A percentile compares a stretch with the other conserved stretches of the same genome.
phyloP scores from a whole-genome alignment of 2,329 filamentous ascomycete genomes.

The Sporothrix humicola region DNA sequence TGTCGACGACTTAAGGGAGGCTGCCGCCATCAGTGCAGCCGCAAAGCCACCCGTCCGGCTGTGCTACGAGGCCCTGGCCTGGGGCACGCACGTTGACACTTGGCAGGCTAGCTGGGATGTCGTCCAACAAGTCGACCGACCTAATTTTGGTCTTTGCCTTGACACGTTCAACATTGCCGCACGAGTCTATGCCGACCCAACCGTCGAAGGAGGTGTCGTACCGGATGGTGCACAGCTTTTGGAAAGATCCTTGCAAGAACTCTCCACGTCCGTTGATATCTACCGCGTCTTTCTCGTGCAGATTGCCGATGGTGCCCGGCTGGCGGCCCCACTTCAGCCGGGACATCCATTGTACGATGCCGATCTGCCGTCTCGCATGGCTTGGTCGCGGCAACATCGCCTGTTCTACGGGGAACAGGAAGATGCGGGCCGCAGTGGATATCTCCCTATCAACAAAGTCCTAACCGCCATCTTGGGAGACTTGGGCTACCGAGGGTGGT shows the following conservation, averaged over 20 bases:
- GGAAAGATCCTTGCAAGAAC: constrained; percentile 51
- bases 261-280: constrained; percentile 54
- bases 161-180: constrained; percentile 69
- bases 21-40: constrained; percentile 65
- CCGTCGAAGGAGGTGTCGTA: constrained; percentile 50
- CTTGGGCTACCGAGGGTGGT: constrained; percentile 63
- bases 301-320: constrained; percentile 64
- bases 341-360: constrained; percentile 60
- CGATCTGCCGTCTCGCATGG: constrained; percentile 64
- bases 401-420: constrained; percentile 63
- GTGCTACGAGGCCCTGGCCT: constrained; percentile 65
- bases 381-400: constrained; percentile 66
- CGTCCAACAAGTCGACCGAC: constrained; percentile 57
- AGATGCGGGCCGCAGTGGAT: constrained; percentile 52
- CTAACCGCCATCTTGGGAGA: constrained; percentile 58
- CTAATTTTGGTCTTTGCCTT: constrained; percentile 66
- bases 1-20: constrained; percentile 56
- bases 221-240: constrained; percentile 55
- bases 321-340: constrained; percentile 54
- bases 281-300: constrained; percentile 67
- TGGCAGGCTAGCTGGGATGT: constrained; percentile 66
- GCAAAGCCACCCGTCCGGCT: constrained; percentile 58
- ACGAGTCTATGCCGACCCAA: constrained; percentile 62
- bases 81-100: constrained; percentile 63
- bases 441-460: constrained; percentile 62